These are phyloP conservation scores for Blastobotrys robertii DNA, from an alignment of 805 yeast genomes.

Conservation along the genomic window DNA sequence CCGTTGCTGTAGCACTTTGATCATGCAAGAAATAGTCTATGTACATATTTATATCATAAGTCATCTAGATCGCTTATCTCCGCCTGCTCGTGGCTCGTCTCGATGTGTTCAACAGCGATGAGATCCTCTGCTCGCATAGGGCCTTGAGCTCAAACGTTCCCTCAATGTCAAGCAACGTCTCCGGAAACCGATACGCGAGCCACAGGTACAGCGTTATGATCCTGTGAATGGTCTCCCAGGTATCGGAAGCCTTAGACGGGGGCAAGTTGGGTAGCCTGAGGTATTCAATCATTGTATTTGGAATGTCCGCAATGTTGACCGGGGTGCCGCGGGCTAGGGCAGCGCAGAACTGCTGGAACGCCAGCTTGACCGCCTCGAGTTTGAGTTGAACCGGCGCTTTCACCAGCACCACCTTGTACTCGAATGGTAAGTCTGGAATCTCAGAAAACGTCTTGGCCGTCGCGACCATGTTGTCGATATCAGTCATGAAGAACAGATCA, in stretches of 20 bases:
- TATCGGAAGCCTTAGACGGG: conserved; percentile 10
- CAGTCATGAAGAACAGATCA: conserved; percentile 30
- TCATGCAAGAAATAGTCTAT: not conserved
- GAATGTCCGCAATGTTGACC: conserved; percentile 46
- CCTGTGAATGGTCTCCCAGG: conserved; percentile 59
- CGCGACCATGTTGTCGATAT: conserved; percentile 30
- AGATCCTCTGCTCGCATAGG: conserved; percentile 53
- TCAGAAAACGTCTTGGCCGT: conserved; percentile 38
- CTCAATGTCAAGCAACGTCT: conserved; percentile 63
- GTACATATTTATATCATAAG: not conserved
- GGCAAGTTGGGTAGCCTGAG: conserved; percentile 6
- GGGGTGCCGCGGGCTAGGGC: conserved; percentile 49
- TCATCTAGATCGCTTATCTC: not conserved
- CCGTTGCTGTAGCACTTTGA: not conserved
- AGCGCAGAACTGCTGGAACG: conserved; percentile 38
- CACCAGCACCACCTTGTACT: conserved; percentile 47
- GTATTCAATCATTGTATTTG: conserved; percentile 11
- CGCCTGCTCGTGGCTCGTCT: not conserved
- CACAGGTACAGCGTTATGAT: conserved; percentile 64
- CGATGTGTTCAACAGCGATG: not conserved
- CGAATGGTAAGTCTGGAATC: conserved; percentile 36
- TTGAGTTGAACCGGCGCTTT: conserved; percentile 51
- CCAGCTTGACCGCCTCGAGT: conserved; percentile 30
- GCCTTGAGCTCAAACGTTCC: conserved; percentile 62
- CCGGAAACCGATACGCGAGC: conserved; percentile 83